A percentile compares a stretch with the other conserved stretches of the same genome.
phyloP scores from a whole-genome alignment of 208 protist genomes.

The Leishmania major region DNA sequence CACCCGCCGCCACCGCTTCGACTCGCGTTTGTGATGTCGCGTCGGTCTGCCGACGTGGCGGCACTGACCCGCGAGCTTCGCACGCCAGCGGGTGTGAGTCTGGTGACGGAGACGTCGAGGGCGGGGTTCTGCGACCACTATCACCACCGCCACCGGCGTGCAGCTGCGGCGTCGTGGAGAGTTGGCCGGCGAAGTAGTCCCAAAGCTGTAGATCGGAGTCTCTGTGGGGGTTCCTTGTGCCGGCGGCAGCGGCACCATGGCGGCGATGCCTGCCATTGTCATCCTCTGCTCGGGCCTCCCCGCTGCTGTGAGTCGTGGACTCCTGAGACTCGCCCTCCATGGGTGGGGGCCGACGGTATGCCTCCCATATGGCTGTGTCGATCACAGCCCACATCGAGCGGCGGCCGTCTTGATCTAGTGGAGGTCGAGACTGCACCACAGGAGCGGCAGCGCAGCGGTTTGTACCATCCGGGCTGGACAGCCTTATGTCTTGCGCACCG shows the following conservation, averaged over 20 bases:
- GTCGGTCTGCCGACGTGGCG: neutral
- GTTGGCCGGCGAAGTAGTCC: slow-evolving; percentile 27
- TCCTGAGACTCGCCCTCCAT: neutral
- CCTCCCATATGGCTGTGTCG: slow-evolving; percentile 22
- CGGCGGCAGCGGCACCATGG: neutral
- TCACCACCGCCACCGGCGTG: neutral
- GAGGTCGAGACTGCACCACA: neutral
- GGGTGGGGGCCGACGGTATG: neutral
- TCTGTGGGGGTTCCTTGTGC: no score
- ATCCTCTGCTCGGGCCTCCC: no score
- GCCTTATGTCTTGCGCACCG: neutral
- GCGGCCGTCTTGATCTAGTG: slow-evolving; percentile 4
- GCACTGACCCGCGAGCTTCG: neutral
- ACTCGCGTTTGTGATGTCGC: neutral
- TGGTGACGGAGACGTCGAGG: neutral
- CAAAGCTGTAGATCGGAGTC: slow-evolving; percentile 18
- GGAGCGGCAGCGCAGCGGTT: neutral
- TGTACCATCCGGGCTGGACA: neutral
- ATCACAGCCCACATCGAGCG: slow-evolving; percentile 17
- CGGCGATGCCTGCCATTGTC: neutral
- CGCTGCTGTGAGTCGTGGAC: neutral
- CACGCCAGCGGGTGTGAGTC: neutral
- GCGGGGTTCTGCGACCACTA: neutral
- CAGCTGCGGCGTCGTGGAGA: neutral
- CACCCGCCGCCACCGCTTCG: neutral